Evolutionary conservation across 441 rosid genomes (phyloP).

Genomic region (Erodium trifolium): DNA sequence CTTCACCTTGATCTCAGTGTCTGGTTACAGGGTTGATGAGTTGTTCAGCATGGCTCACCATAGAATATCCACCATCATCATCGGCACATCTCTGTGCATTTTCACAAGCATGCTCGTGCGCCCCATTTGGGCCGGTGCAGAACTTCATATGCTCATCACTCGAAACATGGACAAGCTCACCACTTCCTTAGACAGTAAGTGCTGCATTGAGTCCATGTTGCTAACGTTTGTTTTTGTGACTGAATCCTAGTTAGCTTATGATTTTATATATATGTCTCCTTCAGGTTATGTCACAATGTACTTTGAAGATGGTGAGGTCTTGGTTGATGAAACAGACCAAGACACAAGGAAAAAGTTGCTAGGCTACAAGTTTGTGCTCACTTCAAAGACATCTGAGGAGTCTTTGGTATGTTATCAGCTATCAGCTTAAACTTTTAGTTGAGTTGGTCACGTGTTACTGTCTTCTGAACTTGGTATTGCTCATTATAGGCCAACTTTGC

Average conservation of each 20-base stretch:
- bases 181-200: slow-evolving; percentile 39
- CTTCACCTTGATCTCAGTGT: slow-evolving; percentile 50
- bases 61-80: slow-evolving; percentile 44
- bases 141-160: slow-evolving; percentile 44
- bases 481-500: slow-evolving; percentile 43
- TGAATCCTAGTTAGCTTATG: not conserved
- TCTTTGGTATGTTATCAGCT: slow-evolving; percentile 31
- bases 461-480: not conserved
- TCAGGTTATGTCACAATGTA: slow-evolving; percentile 24
- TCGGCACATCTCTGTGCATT: slow-evolving; percentile 51
- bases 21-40: slow-evolving; percentile 41
- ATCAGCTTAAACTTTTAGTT: not conserved
- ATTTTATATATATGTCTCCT: not conserved
- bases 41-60: slow-evolving; percentile 37
- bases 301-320: slow-evolving; percentile 26
- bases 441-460: too few species aligned
- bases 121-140: slow-evolving; percentile 61
- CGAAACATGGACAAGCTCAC: slow-evolving; percentile 45
- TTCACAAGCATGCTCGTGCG: slow-evolving; percentile 37
- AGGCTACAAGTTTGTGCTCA: slow-evolving; percentile 48
- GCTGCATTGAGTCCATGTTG: not conserved
- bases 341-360: slow-evolving; percentile 24
- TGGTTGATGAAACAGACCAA: slow-evolving; percentile 19
- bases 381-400: slow-evolving; percentile 58
- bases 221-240: not conserved